A percentile compares a stretch with the other conserved stretches of the same genome.
phyloP scores from a whole-genome alignment of 2,329 filamentous ascomycete genomes.

The Ascosphaera acerosa region DNA sequence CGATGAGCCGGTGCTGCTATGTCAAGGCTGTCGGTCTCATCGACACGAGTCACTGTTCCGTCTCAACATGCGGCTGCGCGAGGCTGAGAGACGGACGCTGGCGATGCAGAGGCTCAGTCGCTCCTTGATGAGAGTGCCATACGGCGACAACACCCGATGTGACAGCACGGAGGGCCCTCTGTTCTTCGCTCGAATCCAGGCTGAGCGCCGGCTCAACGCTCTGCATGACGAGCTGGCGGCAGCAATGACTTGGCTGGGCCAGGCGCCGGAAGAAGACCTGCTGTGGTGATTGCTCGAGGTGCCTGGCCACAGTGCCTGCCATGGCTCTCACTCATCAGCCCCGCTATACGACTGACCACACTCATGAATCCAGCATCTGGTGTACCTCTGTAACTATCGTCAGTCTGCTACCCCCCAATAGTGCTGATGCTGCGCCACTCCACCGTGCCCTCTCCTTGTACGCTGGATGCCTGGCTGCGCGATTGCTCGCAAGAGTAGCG shows the following conservation, averaged over 20 bases:
- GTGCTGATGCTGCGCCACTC: not conserved
- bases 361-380: too few species aligned
- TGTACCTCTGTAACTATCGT: too few species aligned
- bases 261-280: conserved; percentile 10
- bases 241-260: conserved; percentile 14
- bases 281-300: conserved; percentile 12
- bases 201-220: not conserved
- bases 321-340: too few species aligned
- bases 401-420: not conserved
- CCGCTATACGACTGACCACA: too few species aligned
- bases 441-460: too few species aligned
- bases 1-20: conserved; percentile 9
- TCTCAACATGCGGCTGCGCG: conserved; percentile 35
- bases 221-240: conserved; percentile 14
- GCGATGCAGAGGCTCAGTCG: conserved; percentile 50
- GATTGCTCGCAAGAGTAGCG: too few species aligned
- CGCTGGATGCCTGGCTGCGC: too few species aligned
- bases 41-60: conserved; percentile 33
- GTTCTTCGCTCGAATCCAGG: conserved; percentile 35
- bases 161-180: conserved; percentile 84
- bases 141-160: conserved; percentile 55
- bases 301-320: not conserved
- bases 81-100: conserved; percentile 35
- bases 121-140: conserved; percentile 49
- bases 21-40: conserved; percentile 13